A percentile compares a stretch with the other conserved stretches of the same genome.
phyloP scores from a whole-genome alignment of 768 basidiomycete genomes.

The Rhodocollybia butyracea region DNA sequence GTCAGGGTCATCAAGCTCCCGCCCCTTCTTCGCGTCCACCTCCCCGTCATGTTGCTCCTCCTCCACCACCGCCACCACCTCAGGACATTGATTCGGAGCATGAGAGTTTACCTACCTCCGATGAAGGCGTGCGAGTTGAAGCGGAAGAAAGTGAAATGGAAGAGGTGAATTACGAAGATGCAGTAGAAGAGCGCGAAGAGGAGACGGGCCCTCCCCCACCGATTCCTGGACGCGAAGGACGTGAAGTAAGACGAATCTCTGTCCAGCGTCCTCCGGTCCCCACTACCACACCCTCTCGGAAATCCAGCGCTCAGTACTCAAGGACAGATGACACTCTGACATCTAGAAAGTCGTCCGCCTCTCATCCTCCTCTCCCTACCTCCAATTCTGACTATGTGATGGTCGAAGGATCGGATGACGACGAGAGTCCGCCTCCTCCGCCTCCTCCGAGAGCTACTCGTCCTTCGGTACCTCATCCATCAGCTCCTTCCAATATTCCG shows the following conservation, averaged over 20 bases:
- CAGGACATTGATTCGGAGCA: constrained; percentile 43
- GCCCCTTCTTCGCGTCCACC: constrained; percentile 26
- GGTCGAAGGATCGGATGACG: constrained; percentile 49
- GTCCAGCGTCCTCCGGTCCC: constrained; percentile 34
- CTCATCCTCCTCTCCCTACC: constrained; percentile 1
- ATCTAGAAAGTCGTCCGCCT: background rate
- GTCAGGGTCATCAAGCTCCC: constrained; percentile 20
- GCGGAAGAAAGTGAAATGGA: constrained; percentile 73
- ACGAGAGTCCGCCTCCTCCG: constrained; percentile 21
- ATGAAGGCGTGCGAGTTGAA: constrained; percentile 64
- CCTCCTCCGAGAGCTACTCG: constrained; percentile 40
- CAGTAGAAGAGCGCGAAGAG: constrained; percentile 41
- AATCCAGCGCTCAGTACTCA: constrained; percentile 10
- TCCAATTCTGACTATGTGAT: constrained; percentile 56
- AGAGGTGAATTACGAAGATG: constrained; percentile 60
- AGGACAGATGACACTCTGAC: constrained; percentile 9
- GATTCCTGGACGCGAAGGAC: constrained; percentile 46
- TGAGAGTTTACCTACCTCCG: constrained; percentile 42
- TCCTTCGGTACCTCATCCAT: constrained; percentile 30
- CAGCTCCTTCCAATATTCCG: constrained; percentile 25
- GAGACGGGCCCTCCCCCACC: constrained; percentile 54
- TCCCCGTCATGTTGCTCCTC: constrained; percentile 27
- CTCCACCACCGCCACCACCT: constrained; percentile 29
- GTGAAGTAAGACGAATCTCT: constrained; percentile 26
- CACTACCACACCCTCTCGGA: constrained; percentile 32